Evolutionary conservation across 192 early-diverging fungal species (phyloP), one percentile per base, ranked within the genome.

Genomic region (Dissophora globulifera): DNA sequence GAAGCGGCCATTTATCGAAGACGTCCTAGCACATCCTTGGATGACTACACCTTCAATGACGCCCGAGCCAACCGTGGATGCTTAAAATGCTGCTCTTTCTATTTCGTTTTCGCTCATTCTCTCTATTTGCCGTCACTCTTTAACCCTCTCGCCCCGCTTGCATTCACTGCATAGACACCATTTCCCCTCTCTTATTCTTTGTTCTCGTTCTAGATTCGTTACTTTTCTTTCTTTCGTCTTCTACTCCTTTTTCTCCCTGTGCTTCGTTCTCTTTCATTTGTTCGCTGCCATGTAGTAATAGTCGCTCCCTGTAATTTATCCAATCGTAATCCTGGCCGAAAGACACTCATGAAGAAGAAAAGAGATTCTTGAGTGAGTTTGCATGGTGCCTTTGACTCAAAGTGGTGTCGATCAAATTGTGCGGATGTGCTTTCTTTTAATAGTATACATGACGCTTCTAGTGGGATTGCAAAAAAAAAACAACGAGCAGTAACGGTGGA

Each of bases 1-100:
- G 11, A 84, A 83, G 19, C 88, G 96, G 16, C 89, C 92, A 2
- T 92, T 88, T 26, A 93, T 96, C 52, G 87, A 91, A 27, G 86
- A 86, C 41, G 90, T 96, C 8, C 62, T 93, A 52, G 69, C 78
- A 29, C 90, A 94, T 69, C 81, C 86, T 54, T 97, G 95, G 95
- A 76, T 76, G 72, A 62, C 72, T 6, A 32, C 57, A 2, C 27
- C 49, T 19, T 27, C 48, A 20, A 53, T 65, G 38, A 10, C 70
- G 13, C 26, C 48, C 17, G 55, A 75, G 15, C 2, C 47, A 31
- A 31, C 56, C 10, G 31, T 48, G 22, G 45, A 58, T 52, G 57
- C 57, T 20, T 69, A 60, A 30, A 29, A 40, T 38, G n/a, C n/a
- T n/a, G n/a, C n/a, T n/a, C n/a, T n/a, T n/a, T n/a, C n/a, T n/a